Percentiles rank a stretch among this genome's conserved stretches.
Evolutionary conservation across 352 stramenopile species (phyloP).

Genomic region (Pythium oligandrum): DNA sequence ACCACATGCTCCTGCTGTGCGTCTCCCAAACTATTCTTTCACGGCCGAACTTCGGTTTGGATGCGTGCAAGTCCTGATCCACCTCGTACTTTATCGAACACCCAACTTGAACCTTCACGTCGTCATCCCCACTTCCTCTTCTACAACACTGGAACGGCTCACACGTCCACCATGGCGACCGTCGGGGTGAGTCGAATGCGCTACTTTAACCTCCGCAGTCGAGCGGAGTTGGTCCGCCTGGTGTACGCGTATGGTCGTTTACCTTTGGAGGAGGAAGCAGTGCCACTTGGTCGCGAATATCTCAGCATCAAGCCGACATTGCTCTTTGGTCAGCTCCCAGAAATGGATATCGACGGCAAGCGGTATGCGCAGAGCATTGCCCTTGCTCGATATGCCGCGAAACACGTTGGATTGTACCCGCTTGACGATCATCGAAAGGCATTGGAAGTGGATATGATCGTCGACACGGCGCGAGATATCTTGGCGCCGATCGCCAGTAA

Average conservation of each 20-base stretch:
- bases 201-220: constrained; percentile 30
- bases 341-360: constrained; percentile 28
- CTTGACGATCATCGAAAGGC: constrained; percentile 2
- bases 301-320: constrained; percentile 17
- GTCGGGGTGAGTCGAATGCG: constrained; percentile 7
- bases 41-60: no score
- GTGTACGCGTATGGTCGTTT: constrained; percentile 22
- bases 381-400: constrained; percentile 28
- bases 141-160: no score
- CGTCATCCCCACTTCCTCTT: no score
- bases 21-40: no score
- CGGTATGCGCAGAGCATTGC: constrained; percentile 24
- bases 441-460: constrained; percentile 19
- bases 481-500: constrained; percentile 6
- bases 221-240: constrained; percentile 29
- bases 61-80: no score
- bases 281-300: constrained; percentile 17
- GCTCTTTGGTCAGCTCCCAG: constrained; percentile 32
- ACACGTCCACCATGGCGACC: background rate
- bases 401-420: constrained; percentile 20
- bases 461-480: constrained; percentile 16
- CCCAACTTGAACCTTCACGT: no score
- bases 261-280: constrained; percentile 23
- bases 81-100: no score
- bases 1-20: no score